Evolutionary conservation across 2,329 filamentous ascomycete species (phyloP).

Genomic region (Ophiobolus disseminans): DNA sequence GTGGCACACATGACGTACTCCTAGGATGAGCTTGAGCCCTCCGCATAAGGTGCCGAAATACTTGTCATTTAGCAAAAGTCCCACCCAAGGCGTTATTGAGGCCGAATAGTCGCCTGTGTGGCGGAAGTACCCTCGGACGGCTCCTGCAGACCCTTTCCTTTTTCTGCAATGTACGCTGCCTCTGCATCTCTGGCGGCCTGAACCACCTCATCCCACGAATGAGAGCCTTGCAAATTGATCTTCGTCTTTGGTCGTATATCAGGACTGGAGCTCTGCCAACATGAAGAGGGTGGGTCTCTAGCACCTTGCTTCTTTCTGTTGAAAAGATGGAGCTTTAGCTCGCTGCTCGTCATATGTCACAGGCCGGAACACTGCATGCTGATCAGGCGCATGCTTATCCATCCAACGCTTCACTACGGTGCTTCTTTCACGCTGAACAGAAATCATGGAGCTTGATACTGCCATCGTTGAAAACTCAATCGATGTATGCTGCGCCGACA

Average conservation of each 20-base stretch:
- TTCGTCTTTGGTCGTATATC: background rate
- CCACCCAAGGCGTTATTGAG: background rate
- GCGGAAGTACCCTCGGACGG: background rate
- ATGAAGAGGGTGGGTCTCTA: background rate
- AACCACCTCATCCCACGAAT: background rate
- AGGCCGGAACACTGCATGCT: background rate
- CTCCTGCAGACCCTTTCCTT: background rate
- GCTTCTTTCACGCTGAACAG: background rate
- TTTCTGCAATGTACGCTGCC: background rate
- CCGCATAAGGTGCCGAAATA: background rate
- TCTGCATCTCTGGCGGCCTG: background rate
- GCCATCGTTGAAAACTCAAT: background rate
- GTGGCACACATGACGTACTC: background rate
- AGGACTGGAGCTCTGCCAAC: background rate
- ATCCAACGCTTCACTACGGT: background rate
- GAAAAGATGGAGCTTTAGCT: background rate
- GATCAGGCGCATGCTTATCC: background rate
- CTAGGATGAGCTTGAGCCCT: background rate
- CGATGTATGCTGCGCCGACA: background rate
- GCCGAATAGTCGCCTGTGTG: background rate
- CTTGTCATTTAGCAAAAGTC: background rate
- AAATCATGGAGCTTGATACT: background rate
- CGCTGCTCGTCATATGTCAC: background rate
- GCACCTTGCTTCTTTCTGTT: background rate
- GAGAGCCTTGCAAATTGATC: background rate